Conservation (phyloP, 441 rosid species). For the Gossypium lobatum region DNA sequence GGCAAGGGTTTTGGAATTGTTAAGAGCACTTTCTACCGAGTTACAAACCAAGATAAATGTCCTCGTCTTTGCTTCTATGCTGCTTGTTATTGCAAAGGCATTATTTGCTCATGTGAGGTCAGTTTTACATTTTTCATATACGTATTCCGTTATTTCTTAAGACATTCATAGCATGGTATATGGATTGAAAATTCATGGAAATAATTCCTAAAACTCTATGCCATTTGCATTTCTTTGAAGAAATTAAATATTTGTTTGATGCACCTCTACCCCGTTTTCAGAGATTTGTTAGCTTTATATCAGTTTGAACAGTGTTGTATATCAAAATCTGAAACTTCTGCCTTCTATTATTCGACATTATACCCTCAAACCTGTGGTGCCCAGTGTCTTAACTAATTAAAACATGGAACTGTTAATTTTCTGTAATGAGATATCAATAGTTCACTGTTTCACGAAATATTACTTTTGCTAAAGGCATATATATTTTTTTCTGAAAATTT, state of each 20-base stretch:
- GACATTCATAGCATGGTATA: background rate
- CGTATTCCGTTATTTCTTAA: background rate
- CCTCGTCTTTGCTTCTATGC: conserved; percentile 82
- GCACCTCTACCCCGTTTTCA: background rate
- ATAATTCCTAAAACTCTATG: background rate
- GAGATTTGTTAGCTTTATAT: background rate
- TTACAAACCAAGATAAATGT: conserved; percentile 74
- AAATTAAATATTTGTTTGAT: background rate
- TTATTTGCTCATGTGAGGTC: conserved; percentile 92
- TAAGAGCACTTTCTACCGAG: conserved; percentile 78
- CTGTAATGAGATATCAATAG: background rate
- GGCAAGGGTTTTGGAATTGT: conserved; percentile 69
- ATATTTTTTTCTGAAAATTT: background rate
- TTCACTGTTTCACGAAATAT: background rate
- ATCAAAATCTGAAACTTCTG: background rate
- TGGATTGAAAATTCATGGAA: background rate
- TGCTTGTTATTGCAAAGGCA: conserved; percentile 90
- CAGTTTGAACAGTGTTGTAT: background rate
- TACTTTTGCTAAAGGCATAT: background rate
- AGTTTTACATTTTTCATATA: conserved; percentile 9
- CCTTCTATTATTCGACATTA: background rate
- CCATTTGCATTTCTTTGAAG: background rate
- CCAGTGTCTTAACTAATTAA: background rate
- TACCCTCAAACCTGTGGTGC: background rate
- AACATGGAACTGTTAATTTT: background rate